Percentiles rank a stretch among this genome's conserved stretches.
Conservation (phyloP, 2,329 filamentous ascomycete species). For the Fusarium agapanthi region DNA sequence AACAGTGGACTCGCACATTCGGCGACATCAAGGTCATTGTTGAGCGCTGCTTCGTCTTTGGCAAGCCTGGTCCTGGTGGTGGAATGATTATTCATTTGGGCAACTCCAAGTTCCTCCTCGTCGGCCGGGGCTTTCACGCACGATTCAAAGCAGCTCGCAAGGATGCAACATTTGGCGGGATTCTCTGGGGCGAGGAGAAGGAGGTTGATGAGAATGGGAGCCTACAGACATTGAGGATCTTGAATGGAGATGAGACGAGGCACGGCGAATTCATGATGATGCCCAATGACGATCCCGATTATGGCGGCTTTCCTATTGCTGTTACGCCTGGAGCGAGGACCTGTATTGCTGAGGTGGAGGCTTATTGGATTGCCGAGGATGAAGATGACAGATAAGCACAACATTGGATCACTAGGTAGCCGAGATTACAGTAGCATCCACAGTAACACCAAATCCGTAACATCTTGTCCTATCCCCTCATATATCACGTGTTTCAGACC, state of each 20-base stretch:
- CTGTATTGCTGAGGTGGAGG: conserved; percentile 54
- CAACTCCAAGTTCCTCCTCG: conserved; percentile 46
- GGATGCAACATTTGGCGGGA: conserved; percentile 50
- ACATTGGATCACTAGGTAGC: neutral
- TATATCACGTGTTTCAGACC: neutral
- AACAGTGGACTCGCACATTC: conserved; percentile 42
- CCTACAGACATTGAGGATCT: conserved; percentile 44
- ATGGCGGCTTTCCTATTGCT: conserved; percentile 63
- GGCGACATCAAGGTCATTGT: conserved; percentile 48
- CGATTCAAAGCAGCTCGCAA: conserved; percentile 44
- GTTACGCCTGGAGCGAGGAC: conserved; percentile 63
- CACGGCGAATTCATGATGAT: conserved; percentile 60
- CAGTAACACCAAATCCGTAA: neutral
- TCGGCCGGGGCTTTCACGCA: conserved; percentile 52
- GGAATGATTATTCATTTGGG: conserved; percentile 52
- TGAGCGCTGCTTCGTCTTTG: conserved; percentile 53
- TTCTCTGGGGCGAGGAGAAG: conserved; percentile 50
- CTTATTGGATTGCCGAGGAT: conserved; percentile 47
- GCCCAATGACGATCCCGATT: conserved; percentile 65
- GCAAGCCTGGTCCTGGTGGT: conserved; percentile 49
- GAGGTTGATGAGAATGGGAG: conserved; percentile 46
- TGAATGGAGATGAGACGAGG: conserved; percentile 54
- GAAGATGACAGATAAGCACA: conserved; percentile 34
- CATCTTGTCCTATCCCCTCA: neutral
- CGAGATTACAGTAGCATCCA: neutral